Conservation (phyloP, 1,139 yeast genomes). For the Geotrichum aggregatum region DNA sequence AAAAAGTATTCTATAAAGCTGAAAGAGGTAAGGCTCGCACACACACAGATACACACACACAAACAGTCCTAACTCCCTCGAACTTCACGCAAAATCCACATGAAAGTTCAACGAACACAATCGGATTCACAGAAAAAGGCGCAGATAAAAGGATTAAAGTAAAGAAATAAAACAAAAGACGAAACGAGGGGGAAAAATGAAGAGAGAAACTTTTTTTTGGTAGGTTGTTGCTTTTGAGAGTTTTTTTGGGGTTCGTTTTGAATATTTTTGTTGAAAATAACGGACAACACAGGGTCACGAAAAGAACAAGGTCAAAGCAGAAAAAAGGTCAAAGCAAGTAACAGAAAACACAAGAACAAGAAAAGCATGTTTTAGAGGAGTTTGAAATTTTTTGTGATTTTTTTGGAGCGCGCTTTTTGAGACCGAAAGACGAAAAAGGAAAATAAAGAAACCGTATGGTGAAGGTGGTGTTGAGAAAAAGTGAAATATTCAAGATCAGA, state of each 20-base stretch:
- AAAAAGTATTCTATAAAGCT: neutral
- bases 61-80: no score
- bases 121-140: neutral
- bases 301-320: neutral
- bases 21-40: conserved; percentile 1
- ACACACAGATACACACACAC: neutral
- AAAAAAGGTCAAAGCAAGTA: no score
- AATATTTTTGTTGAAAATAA: neutral
- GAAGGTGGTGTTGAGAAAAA: no score
- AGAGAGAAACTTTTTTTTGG: conserved; percentile 1
- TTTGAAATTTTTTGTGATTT: no score
- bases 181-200: conserved; percentile 10
- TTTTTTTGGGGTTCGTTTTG: neutral
- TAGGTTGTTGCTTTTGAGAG: neutral
- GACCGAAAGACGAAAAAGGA: no score
- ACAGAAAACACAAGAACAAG: no score
- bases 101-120: no score
- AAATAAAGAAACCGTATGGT: no score
- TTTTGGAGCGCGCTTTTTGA: no score
- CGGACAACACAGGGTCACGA: conserved; percentile 2
- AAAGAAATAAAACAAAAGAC: neutral
- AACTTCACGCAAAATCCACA: no score
- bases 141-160: neutral
- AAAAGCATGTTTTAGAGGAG: no score
- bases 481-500: no score